Evolutionary conservation across 352 stramenopile genomes (phyloP).

Genomic region (Globisporangium alternatum): DNA sequence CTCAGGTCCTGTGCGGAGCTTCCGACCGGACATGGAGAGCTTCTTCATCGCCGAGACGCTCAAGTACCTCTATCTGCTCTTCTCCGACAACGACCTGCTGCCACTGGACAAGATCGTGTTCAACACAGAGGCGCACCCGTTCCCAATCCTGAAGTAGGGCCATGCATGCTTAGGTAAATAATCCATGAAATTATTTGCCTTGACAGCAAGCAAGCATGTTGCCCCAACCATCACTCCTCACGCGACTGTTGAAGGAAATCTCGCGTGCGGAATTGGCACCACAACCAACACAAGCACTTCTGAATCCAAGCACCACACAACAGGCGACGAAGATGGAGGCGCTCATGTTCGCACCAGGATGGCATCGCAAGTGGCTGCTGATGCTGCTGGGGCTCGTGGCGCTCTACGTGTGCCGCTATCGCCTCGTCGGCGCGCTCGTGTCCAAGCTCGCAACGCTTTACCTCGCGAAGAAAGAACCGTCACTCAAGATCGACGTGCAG

Average conservation of each 20-base stretch:
- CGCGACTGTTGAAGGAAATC: slow-evolving; percentile 2
- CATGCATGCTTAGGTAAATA: background rate
- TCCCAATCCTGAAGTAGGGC: slow-evolving; percentile 37
- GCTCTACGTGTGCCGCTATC: slow-evolving; percentile 58
- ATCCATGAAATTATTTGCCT: background rate
- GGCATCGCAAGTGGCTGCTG: slow-evolving; percentile 67
- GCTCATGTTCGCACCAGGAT: slow-evolving; percentile 28
- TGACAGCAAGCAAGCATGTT: background rate
- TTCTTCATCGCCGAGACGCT: slow-evolving; percentile 92
- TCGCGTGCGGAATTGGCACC: slow-evolving; percentile 2
- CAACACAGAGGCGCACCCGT: slow-evolving; percentile 83
- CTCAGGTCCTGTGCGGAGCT: slow-evolving; percentile 21
- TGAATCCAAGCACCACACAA: background rate
- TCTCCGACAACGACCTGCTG: slow-evolving; percentile 68
- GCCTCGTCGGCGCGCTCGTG: slow-evolving; percentile 46
- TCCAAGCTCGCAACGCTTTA: slow-evolving; percentile 39
- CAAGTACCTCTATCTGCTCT: slow-evolving; percentile 92
- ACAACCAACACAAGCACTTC: background rate
- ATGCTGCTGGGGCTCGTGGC: slow-evolving; percentile 32
- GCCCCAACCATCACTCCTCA: background rate
- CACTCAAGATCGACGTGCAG: slow-evolving; percentile 23
- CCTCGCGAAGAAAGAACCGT: slow-evolving; percentile 25
- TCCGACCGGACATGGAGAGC: slow-evolving; percentile 69
- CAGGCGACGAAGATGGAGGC: background rate
- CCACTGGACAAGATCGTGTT: slow-evolving; percentile 78